Evolutionary conservation across 2,329 filamentous ascomycete genomes (phyloP).

Genomic region (Monilinia fructicola): DNA sequence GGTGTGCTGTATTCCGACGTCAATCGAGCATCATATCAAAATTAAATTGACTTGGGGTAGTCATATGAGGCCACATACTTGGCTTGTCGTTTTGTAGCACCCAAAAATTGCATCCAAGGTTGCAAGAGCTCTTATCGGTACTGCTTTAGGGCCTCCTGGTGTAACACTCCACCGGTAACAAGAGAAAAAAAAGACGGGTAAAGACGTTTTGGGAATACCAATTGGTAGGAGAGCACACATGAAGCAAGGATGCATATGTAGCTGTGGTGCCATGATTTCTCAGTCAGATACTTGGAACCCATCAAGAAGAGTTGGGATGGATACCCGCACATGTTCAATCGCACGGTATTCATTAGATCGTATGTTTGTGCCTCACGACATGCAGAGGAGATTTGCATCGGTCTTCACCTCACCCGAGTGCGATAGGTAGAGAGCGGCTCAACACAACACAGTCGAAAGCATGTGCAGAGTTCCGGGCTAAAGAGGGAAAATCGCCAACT

Average conservation of each 20-base stretch:
- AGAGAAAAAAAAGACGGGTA: slow-evolving; percentile 4
- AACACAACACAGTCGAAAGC: not conserved
- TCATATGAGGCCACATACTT: not conserved
- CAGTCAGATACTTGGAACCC: slow-evolving; percentile 6
- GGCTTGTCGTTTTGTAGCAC: not conserved
- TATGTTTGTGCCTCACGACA: slow-evolving; percentile 12
- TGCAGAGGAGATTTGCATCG: slow-evolving; percentile 17
- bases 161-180: slow-evolving; percentile 6
- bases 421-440: not conserved
- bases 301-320: slow-evolving; percentile 19
- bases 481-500: slow-evolving; percentile 2
- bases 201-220: slow-evolving; percentile 8
- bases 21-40: slow-evolving; percentile 15
- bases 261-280: slow-evolving; percentile 16
- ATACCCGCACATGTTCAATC: slow-evolving; percentile 9
- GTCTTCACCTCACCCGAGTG: not conserved
- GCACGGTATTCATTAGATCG: slow-evolving; percentile 11
- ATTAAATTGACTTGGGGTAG: not conserved
- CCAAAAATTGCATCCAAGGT: not conserved
- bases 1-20: not conserved
- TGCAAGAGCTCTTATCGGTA: not conserved
- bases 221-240: slow-evolving; percentile 2
- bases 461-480: slow-evolving; percentile 3
- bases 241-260: slow-evolving; percentile 11
- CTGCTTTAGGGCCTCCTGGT: slow-evolving; percentile 9